phyloP scores from a whole-genome alignment of 345 rosid genomes.

The Gossypium stocksii region DNA sequence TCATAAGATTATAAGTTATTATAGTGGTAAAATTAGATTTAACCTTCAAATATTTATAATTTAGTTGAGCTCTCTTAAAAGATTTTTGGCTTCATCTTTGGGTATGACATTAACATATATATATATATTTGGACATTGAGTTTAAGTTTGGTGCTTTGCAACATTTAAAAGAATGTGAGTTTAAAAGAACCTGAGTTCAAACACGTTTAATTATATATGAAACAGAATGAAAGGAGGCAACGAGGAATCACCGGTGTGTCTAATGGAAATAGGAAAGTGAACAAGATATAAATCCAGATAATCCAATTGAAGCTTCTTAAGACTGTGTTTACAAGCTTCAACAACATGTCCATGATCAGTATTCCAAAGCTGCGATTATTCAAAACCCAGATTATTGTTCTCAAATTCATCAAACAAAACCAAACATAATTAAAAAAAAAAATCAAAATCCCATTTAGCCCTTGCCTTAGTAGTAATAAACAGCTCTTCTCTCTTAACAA shows the following conservation, averaged over 20 bases:
- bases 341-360: constrained; percentile 88
- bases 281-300: constrained; percentile 83
- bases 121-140: no score
- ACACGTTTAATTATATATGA: background rate
- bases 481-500: background rate
- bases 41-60: no score
- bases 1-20: no score
- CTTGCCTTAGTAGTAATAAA: background rate
- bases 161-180: no score
- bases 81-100: no score
- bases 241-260: constrained; percentile 57
- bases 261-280: constrained; percentile 83
- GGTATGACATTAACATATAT: no score
- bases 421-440: background rate
- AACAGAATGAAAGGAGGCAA: background rate
- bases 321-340: constrained; percentile 84
- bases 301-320: constrained; percentile 81
- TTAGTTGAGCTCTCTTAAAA: no score
- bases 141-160: no score
- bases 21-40: no score
- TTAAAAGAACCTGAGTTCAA: no score
- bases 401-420: background rate
- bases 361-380: constrained; percentile 72
- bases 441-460: no score
- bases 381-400: background rate